These are phyloP conservation scores for Meyerozyma guilliermondii DNA, from an alignment of 1,139 yeast genomes.

Conservation along the genomic window DNA sequence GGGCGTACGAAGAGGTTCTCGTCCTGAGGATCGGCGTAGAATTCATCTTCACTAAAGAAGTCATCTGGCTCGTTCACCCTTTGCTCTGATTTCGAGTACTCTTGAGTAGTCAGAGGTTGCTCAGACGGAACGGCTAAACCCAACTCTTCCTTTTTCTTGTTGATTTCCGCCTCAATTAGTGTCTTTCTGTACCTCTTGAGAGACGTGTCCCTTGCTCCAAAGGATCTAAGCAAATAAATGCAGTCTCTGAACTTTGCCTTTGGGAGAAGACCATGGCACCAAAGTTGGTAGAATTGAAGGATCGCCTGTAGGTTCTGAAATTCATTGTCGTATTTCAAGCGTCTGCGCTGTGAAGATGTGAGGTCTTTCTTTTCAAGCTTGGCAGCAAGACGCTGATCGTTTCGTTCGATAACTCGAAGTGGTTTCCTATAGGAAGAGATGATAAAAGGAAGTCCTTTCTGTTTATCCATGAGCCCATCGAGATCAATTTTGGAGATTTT, in stretches of 20 bases:
- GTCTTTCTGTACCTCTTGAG: constrained; percentile 33
- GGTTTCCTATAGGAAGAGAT: constrained; percentile 35
- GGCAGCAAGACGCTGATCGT: constrained; percentile 24
- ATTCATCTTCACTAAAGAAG: background rate
- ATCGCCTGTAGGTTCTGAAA: constrained; percentile 40
- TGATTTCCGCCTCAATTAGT: constrained; percentile 30
- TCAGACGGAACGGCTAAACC: constrained; percentile 22
- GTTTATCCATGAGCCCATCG: constrained; percentile 40
- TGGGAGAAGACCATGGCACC: constrained; percentile 83
- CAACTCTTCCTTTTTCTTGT: constrained; percentile 25
- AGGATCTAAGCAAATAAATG: constrained; percentile 27
- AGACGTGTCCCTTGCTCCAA: constrained; percentile 29
- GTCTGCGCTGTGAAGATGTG: constrained; percentile 8
- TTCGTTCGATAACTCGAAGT: constrained; percentile 19
- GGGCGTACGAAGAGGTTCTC: background rate
- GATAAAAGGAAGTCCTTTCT: constrained; percentile 45
- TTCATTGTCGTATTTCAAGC: constrained; percentile 33
- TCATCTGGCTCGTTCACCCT: background rate
- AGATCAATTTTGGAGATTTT: constrained; percentile 44
- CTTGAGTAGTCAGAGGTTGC: background rate
- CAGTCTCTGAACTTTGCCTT: constrained; percentile 72
- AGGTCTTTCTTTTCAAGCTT: constrained; percentile 8
- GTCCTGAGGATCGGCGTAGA: background rate
- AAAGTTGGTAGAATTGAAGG: constrained; percentile 66
- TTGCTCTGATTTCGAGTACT: background rate